Evolutionary conservation across 805 yeast genomes (phyloP).

Genomic region (Suhomyces vadensis): DNA sequence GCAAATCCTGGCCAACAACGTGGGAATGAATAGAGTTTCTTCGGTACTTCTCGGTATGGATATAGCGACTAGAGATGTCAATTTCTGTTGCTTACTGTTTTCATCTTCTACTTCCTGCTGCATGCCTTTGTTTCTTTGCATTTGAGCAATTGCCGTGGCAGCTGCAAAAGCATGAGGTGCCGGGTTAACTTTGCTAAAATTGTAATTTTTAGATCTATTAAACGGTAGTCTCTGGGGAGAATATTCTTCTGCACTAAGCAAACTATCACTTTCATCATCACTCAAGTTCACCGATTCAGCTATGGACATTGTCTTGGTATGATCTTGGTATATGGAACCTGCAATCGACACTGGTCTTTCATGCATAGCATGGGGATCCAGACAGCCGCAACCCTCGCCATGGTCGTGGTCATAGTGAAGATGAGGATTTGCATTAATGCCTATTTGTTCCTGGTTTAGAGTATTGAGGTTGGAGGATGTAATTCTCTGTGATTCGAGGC

Average conservation of each 20-base stretch:
- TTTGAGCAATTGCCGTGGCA: constrained; percentile 58
- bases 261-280: constrained; percentile 30
- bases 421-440: constrained; percentile 11
- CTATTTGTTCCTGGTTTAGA: constrained; percentile 5
- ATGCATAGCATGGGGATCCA: constrained; percentile 55
- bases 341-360: constrained; percentile 68
- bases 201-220: neutral
- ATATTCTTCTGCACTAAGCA: constrained; percentile 30
- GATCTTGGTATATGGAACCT: constrained; percentile 52
- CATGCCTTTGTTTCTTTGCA: constrained; percentile 35
- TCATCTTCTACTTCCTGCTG: constrained; percentile 24
- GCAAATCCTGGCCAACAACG: constrained; percentile 66
- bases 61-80: constrained; percentile 57
- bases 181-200: constrained; percentile 52
- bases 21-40: constrained; percentile 74
- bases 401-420: constrained; percentile 27
- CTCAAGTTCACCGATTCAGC: constrained; percentile 45
- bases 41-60: constrained; percentile 77
- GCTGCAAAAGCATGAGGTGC: constrained; percentile 77
- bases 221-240: neutral
- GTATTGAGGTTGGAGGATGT: constrained; percentile 11
- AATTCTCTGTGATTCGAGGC: constrained; percentile 1
- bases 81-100: constrained; percentile 34
- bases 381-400: constrained; percentile 52
- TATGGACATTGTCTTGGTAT: constrained; percentile 27